Conservation (phyloP, 2,329 filamentous ascomycete genomes). For the Aspergillus fijiensis region DNA sequence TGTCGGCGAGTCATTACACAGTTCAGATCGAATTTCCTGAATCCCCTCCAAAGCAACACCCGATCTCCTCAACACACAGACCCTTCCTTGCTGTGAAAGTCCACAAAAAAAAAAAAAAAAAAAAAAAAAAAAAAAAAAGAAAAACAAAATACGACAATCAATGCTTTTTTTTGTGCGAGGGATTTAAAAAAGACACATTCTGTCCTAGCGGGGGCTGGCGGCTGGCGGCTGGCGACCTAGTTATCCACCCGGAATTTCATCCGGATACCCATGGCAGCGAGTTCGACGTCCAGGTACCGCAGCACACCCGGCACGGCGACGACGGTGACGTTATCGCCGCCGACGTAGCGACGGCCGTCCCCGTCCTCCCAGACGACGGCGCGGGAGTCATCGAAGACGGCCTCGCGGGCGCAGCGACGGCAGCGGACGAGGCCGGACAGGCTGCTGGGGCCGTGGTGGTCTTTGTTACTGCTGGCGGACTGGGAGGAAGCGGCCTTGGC, state of each 20-base stretch:
- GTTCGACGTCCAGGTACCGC: constrained; percentile 89
- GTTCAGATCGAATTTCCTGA: not conserved
- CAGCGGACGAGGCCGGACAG: constrained; percentile 67
- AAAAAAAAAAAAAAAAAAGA: too few species aligned
- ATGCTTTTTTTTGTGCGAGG: too few species aligned
- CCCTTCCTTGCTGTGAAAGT: not conserved
- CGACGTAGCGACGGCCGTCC: constrained; percentile 76
- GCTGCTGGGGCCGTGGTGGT: constrained; percentile 60
- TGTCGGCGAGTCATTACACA: too few species aligned
- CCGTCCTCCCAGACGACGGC: constrained; percentile 86
- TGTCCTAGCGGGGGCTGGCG: too few species aligned
- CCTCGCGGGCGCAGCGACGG: constrained; percentile 71
- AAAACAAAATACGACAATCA: not conserved
- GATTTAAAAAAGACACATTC: too few species aligned
- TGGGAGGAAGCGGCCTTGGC: constrained; percentile 34
- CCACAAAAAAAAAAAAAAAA: not conserved
- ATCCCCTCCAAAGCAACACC: not conserved
- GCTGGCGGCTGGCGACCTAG: constrained; percentile 19
- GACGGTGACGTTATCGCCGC: constrained; percentile 85
- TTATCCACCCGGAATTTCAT: constrained; percentile 81
- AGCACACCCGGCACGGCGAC: constrained; percentile 91
- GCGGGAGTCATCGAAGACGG: constrained; percentile 63
- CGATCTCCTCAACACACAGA: not conserved
- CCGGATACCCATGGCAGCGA: constrained; percentile 94
- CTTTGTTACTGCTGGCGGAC: constrained; percentile 11